Evolutionary conservation across 345 rosid species (phyloP), one percentile per base, ranked within the genome.

Genomic region (Aquilaria malaccensis): DNA sequence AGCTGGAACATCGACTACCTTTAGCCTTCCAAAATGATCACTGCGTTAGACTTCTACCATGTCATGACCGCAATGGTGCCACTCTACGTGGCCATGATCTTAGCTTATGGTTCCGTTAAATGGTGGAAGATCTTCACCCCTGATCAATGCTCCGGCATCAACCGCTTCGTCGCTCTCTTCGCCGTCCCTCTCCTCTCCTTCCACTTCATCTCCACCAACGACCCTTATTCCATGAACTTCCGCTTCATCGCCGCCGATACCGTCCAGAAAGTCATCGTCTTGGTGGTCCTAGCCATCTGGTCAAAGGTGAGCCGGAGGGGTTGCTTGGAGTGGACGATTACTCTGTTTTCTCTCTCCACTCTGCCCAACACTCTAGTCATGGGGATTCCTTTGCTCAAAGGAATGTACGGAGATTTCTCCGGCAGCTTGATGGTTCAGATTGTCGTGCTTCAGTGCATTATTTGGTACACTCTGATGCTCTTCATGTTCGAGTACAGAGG

Each of bases 51-150:
- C 56, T 94, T 94, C 70, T 94, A 94, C 86, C 96, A 94, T 66
- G 99, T 94, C 9, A 90, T 94, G 97, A 94, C 99, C 10, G 95
- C 99, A 32, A 74, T 94, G 95, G 99, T 90, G 32, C 99, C 99
- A 43, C 89, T 94, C 33, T 94, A 94, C 74, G 99, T 94, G 76
- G 99, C 99, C 67, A 90, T 94, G 97, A 74, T 83, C 62, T 70
- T 94, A 45, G 99, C 97, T 3, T 94, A 94, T 61, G 97, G 99
- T 15, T 94, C 99, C 0, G 99, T 94, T 50, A 88, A 86, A 68
- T 94, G 99, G 99, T 94, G 99, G 99, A 91, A 91, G 65, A 90
- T 94, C 61, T 94, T 94, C 80, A 79, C 93, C 13, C 99, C 96
- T 1, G 97, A 86, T 33, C 99, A 94, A 69, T 94, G 99, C 73